Evolutionary conservation across 2,329 filamentous ascomycete species (phyloP).

Genomic region (Helminthosporium solani): DNA sequence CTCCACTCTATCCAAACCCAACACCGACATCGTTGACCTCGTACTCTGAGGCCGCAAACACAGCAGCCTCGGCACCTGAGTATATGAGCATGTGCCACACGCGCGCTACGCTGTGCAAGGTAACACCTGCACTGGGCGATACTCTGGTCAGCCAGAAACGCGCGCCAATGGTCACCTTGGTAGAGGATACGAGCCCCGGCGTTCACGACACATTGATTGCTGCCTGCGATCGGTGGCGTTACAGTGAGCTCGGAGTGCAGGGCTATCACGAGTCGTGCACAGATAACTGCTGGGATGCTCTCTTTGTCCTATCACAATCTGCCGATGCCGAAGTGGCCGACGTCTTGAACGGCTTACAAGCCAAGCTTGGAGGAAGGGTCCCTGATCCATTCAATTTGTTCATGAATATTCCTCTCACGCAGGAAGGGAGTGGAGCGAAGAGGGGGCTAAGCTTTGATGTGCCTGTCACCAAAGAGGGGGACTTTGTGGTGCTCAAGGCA

Average conservation of each 20-base stretch:
- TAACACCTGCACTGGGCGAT: conserved; percentile 33
- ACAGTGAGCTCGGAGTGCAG: conserved; percentile 33
- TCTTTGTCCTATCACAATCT: conserved; percentile 19
- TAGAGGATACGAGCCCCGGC: conserved; percentile 37
- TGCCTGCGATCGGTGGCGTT: conserved; percentile 40
- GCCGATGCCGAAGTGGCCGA: conserved; percentile 15
- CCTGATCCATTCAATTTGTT: conserved; percentile 43
- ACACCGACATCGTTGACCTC: conserved; percentile 20
- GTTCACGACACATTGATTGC: conserved; percentile 40
- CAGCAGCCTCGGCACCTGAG: conserved; percentile 30
- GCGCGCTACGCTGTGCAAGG: conserved; percentile 28
- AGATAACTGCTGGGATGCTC: conserved; percentile 40
- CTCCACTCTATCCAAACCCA: conserved; percentile 31
- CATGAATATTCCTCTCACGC: conserved; percentile 49
- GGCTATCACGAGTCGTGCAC: conserved; percentile 40
- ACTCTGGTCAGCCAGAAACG: conserved; percentile 37
- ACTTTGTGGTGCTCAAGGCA: conserved; percentile 48
- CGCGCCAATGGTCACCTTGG: conserved; percentile 33
- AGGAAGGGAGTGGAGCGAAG: conserved; percentile 40
- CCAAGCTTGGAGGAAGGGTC: conserved; percentile 26
- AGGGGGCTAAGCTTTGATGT: conserved; percentile 41
- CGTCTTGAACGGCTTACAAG: conserved; percentile 22
- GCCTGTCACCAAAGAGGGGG: conserved; percentile 44
- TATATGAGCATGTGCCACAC: conserved; percentile 42
- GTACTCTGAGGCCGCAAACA: conserved; percentile 27